A percentile compares a stretch with the other conserved stretches of the same genome.
phyloP scores from a whole-genome alignment of 2,329 filamentous ascomycete species.

The Trematosphaeria pertusa region DNA sequence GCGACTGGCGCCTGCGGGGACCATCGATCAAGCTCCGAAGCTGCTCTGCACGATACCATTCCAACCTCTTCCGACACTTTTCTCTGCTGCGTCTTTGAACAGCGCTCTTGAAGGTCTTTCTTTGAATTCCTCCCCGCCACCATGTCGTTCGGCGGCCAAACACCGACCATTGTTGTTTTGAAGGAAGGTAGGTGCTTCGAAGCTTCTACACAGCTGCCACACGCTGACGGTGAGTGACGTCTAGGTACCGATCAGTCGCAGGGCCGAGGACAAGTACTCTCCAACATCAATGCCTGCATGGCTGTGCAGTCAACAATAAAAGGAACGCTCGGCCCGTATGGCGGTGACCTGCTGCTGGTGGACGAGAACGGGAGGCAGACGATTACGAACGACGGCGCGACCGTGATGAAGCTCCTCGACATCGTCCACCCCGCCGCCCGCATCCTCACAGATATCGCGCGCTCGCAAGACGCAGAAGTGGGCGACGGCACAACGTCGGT shows the following conservation, averaged over 20 bases:
- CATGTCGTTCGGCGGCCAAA: constrained; percentile 98
- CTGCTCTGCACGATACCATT: constrained; percentile 22
- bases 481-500: constrained; percentile 98
- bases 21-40: constrained; percentile 33
- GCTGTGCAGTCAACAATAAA: constrained; percentile 96
- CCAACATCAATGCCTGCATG: constrained; percentile 98
- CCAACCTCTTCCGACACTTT: no score
- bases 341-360: constrained; percentile 93
- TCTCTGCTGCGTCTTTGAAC: no score
- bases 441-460: constrained; percentile 96
- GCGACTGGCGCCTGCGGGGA: constrained; percentile 33
- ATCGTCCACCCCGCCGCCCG: constrained; percentile 97
- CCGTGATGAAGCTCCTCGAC: constrained; percentile 99
- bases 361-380: constrained; percentile 95
- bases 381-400: constrained; percentile 98
- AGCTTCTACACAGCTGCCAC: no score
- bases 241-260: constrained; percentile 97
- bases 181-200: constrained; percentile 82
- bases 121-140: constrained; percentile 44
- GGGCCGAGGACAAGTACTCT: constrained; percentile 93
- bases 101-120: no score
- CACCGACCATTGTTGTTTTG: constrained; percentile 96
- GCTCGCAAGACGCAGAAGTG: constrained; percentile 98
- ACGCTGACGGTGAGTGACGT: no score
- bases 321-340: constrained; percentile 93